Evolutionary conservation across 169 alveolate species (phyloP), one percentile per base, ranked within the genome.

Genomic region (Fabrea salina): DNA sequence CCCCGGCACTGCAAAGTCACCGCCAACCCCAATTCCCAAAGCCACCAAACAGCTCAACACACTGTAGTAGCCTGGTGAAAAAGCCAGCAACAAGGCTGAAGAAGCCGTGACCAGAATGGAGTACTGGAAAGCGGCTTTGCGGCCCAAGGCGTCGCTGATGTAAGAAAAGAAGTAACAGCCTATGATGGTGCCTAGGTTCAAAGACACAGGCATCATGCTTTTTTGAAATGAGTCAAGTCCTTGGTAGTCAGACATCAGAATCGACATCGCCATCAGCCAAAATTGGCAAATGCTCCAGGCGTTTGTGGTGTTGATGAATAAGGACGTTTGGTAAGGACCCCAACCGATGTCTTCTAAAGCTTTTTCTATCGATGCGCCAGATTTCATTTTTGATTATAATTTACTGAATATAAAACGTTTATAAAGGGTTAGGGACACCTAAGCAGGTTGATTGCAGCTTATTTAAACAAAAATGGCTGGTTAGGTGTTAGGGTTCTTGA

Each of bases 21-120:
- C 79, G 16, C 79, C 79, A 16, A 70, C n/a, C 13, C 67, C 61
- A 47, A 44, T 47, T 4, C 79, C 79, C 22, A 70, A 39, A 37
- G 41, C 41, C 30, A 19, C 27, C 56, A 64, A 33, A 56, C 75
- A 51, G n/a, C 35, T 33, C 30, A 22, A 56, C 16, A 64, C 16
- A 16, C 19, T 41, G 41, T 22, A 64, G 49, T 19, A 33, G 41
- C 19, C 35, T 37, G 50, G 75, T 30, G 41, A 64, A 64, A 64
- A 13, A n/a, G 57, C 16, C 13, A 64, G 49, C 16, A 32, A 32
- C 27, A 64, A 16, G 16, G 57, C 75, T 35, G 57, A 51, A 19
- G 41, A 22, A 2, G 56, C 37, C n/a, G 75, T 22, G 25, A 64
- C 54, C 16, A 64, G 35, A 39, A 33, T 33, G 35, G 75, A 32